Base-by-base conservation (phyloP, 2,329 filamentous ascomycete genomes). In the Stachybotrys echinatus region DNA sequence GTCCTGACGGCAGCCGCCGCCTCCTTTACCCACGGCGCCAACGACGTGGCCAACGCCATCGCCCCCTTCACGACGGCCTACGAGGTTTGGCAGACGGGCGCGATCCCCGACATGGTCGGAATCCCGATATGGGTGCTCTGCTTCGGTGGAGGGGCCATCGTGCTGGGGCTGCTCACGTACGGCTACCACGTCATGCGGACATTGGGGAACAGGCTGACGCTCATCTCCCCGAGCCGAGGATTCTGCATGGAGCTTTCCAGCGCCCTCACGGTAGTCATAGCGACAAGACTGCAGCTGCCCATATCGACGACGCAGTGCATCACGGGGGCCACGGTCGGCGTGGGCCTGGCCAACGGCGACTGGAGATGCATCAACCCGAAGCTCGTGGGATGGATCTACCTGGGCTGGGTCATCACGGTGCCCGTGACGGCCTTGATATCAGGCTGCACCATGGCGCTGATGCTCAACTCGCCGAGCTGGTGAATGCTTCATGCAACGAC, bases 161-260 rank as follows among this genome's bases (percentile, higher is more conserved):
- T 75, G 42, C 60, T 81, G n/a, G 81, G 81, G n/a, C 69, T 84
- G 51, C 71, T 77, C 66, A 81, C 79, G 10, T 84, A 82, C 56
- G 81, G 81, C 7, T 84, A 83, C 63, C 80, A 84, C 58, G 82
- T 84, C 58, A 81, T 82, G 75, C 71, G 75, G 47, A 75, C 74
- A 44, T 70, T 81, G 50, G 77, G 77, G 8, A 81, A 80, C 64
- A 71, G 76, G 40, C 70, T 81, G 54, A 81, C 77, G 14, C 69
- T 77, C 19, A 77, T 80, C 58, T 79, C 75, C 8, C 78, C 77
- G 2, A 72, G 70, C 4, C 69, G 77, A 52, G 77, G 77, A 12
- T 77, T 73, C 59, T 74, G 68, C 51, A 76, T 76, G 73, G 74
- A 77, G 57, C 67, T 78, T 50, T 72, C 71, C 38, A 75, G 73